Percentiles rank a stretch among this genome's conserved stretches.
phyloP scores from a whole-genome alignment of 2,329 filamentous ascomycete species.

The Curvularia spicifera region DNA sequence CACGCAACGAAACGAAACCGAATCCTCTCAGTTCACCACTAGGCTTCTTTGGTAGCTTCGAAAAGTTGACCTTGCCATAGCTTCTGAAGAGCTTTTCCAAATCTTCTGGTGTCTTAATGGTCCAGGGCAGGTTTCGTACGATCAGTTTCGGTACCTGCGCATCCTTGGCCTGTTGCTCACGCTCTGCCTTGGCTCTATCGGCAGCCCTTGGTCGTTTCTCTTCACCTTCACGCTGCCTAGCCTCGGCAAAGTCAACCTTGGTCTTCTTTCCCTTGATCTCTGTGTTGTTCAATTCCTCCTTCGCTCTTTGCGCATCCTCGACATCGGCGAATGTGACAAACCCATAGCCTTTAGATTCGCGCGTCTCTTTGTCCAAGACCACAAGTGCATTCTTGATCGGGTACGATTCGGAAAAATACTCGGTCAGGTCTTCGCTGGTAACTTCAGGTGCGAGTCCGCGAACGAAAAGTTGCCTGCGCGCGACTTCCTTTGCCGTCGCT shows the following conservation, averaged over 20 bases:
- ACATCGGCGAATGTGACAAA: constrained; percentile 97
- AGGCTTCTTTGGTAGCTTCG: constrained; percentile 80
- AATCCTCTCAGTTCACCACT: constrained; percentile 77
- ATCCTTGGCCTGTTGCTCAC: constrained; percentile 66
- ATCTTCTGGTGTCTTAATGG: constrained; percentile 84
- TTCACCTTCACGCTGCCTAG: constrained; percentile 70
- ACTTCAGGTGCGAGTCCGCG: constrained; percentile 79
- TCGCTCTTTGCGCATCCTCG: constrained; percentile 84
- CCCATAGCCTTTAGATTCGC: constrained; percentile 87
- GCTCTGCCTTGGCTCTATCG: constrained; percentile 68
- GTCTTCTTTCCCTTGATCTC: constrained; percentile 81
- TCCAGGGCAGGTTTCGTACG: constrained; percentile 95
- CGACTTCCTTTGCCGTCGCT: constrained; percentile 37
- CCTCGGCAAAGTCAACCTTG: constrained; percentile 85
- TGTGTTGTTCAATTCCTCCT: constrained; percentile 79
- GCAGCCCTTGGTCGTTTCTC: constrained; percentile 52
- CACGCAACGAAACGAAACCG: constrained; percentile 88
- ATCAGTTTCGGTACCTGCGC: constrained; percentile 81
- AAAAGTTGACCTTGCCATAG: constrained; percentile 90
- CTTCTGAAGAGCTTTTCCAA: constrained; percentile 79
- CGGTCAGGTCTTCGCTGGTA: constrained; percentile 81
- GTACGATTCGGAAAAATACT: constrained; percentile 91
- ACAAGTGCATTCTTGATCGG: constrained; percentile 97
- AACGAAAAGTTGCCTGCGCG: constrained; percentile 74
- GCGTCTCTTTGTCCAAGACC: constrained; percentile 83